Base-by-base conservation (phyloP, 345 rosid genomes). In the Viola odorata region DNA sequence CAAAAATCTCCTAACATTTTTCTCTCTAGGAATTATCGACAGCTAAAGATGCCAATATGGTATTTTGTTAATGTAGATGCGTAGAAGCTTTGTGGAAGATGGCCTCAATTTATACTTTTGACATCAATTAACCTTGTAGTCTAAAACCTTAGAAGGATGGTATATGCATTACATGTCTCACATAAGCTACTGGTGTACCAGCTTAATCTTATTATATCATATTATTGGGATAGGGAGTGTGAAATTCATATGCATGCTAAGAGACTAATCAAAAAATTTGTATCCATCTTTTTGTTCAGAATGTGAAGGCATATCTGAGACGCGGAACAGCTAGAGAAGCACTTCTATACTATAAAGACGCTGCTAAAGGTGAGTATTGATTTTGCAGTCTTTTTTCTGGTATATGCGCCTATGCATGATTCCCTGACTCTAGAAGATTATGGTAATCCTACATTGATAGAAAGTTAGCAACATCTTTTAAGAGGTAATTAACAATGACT, bases 271-370 rank as follows among this genome's bases (percentile, higher is more conserved):
- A 23, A 23, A 23, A 23, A 23, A 23, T 23, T 23, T 40, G 37
- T 38, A 73, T 12, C 51, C 36, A 50, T 37, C 23, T 57, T 42
- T 60, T 9, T 36, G 4, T 65, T 77, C 84, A 92, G 96, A 92
- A 85, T 78, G 96, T 92, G 54, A 92, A 89, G 80, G 96, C 96
- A 3, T 89, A 89, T 76, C 60, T 92, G 73, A 87, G 98, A 70
- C 91, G 96, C 39, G 98, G 96, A 72, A 81, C 96, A 3, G 96
- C 96, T 53, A 84, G 92, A 63, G 98, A 89, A 79, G 79, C 95
- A 5, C 96, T 92, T 62, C 65, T 75, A 40, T 65, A 73, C 64
- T 77, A 92, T 68, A 83, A 92, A 70, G 96, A 87, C 69, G 88
- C 98, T 67, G 79, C 78, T 66, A 83, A 82, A 80, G 98, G 96